Percentiles rank a stretch among this genome's conserved stretches.
Evolutionary conservation across 768 basidiomycete genomes (phyloP).

Genomic region (Macrolepiota albuminosa): DNA sequence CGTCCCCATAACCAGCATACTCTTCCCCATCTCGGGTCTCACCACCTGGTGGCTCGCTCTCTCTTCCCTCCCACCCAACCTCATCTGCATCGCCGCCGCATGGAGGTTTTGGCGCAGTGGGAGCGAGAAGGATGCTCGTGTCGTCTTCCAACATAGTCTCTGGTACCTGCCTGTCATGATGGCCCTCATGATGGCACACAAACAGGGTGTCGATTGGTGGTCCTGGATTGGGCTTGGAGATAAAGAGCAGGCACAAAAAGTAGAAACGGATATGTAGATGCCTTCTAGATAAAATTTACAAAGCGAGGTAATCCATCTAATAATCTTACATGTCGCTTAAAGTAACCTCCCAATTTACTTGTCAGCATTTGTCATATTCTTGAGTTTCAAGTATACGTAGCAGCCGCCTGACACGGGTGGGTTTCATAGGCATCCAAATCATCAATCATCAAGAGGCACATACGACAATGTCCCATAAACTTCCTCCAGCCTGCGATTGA

Average conservation of each 20-base stretch:
- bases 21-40: slow-evolving; percentile 84
- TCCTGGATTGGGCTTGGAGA: slow-evolving; percentile 46
- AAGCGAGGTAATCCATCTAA: too few relatives aligned
- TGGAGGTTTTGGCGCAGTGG: slow-evolving; percentile 70
- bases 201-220: slow-evolving; percentile 78
- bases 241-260: background rate
- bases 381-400: background rate
- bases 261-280: background rate
- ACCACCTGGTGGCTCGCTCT: slow-evolving; percentile 90
- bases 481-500: background rate
- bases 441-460: background rate
- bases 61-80: slow-evolving; percentile 73
- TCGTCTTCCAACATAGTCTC: slow-evolving; percentile 73
- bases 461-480: background rate
- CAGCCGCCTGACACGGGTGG: too few relatives aligned
- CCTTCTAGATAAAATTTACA: too few relatives aligned
- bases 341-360: too few relatives aligned
- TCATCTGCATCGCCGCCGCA: slow-evolving; percentile 60
- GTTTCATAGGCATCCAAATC: background rate
- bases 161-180: slow-evolving; percentile 91
- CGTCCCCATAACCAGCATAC: slow-evolving; percentile 69
- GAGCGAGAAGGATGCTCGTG: slow-evolving; percentile 73
- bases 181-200: slow-evolving; percentile 93
- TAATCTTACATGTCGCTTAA: too few relatives aligned
- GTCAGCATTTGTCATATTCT: too few relatives aligned